phyloP scores from a whole-genome alignment of 441 rosid genomes.

The Gossypium davidsonii region DNA sequence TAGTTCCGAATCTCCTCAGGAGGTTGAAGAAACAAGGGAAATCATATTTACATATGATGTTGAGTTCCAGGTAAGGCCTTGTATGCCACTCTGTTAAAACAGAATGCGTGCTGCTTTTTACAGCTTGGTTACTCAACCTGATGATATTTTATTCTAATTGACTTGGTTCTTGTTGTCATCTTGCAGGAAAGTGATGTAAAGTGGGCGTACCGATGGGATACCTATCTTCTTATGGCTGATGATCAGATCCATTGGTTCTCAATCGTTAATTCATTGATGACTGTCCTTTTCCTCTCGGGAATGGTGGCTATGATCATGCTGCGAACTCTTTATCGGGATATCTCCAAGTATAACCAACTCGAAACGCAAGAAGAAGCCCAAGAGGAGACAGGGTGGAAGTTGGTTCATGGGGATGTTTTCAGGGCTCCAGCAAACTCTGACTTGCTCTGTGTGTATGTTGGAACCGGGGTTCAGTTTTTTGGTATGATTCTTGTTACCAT shows the following conservation, averaged over 20 bases:
- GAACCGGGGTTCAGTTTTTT: constrained; percentile 88
- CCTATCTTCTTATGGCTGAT: constrained; percentile 87
- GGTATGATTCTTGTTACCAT: constrained; percentile 85
- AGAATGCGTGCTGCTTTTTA: not conserved
- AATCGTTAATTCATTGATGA: constrained; percentile 83
- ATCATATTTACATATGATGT: constrained; percentile 89
- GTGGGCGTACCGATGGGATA: constrained; percentile 98
- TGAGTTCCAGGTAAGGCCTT: constrained; percentile 53
- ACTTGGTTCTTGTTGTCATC: constrained; percentile 8
- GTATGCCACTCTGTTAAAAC: not conserved
- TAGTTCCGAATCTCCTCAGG: constrained; percentile 75
- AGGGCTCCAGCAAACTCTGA: constrained; percentile 70
- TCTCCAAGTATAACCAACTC: constrained; percentile 88
- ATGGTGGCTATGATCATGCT: constrained; percentile 98
- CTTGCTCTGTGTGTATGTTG: constrained; percentile 77
- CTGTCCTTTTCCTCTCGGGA: constrained; percentile 89
- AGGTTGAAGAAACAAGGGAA: constrained; percentile 66
- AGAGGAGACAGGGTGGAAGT: constrained; percentile 93
- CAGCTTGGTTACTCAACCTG: not conserved
- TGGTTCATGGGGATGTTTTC: constrained; percentile 91
- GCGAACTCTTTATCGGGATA: constrained; percentile 82
- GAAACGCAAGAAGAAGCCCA: constrained; percentile 93
- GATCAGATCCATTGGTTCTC: constrained; percentile 98
- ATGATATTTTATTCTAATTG: not conserved
- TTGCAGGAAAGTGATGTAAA: constrained; percentile 77